Evolutionary conservation across 805 yeast genomes (phyloP), one percentile per base, ranked within the genome.

Genomic region (Candida sphagnicola): DNA sequence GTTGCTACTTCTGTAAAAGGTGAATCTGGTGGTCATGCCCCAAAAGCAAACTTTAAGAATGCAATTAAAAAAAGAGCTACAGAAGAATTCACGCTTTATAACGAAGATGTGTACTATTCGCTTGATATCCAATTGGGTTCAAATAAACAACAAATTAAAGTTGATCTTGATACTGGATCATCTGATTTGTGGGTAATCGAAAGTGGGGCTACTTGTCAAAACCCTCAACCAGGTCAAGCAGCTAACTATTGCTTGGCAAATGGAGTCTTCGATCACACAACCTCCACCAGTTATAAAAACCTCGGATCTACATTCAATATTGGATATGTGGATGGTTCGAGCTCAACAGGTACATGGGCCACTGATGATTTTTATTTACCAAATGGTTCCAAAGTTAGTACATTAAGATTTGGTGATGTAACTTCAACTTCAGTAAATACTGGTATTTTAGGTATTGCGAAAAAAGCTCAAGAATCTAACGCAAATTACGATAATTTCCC

Each of bases 401-500:
- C 37, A 16, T 50, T 48, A 17, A 49, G 48, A 34, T 48, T 53
- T 25, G 57, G 51, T 15, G 54, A 45, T 33, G 54, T 50, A 17
- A 47, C 43, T 13, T 8, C 18, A 3, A 35, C 43, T 4, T 31
- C 41, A 6, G 28, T 38, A 8, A 18, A 13, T 14, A 26, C 29
- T 25, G 57, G 57, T 37, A 43, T 52, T 28, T 43, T 52, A 17
- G 57, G 57, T 29, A 44, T 52, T 33, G 54, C 53, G 11, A 39
- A 39, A 16, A 29, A 35, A 6, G 11, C 36, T 12, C 28, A 37
- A 8, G 56, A 51, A 39, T 30, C 42, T n/a, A 8, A 13, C 3
- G 26, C 33, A 6, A 19, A 19, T 6, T 67, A 67, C 44, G 47
- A 51, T 34, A 67, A 65, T 42, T 45, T 65, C 19, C 74, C 74